These are phyloP conservation scores for Tarenaya hassleriana DNA, from an alignment of 345 rosid species.

Conservation along the genomic window DNA sequence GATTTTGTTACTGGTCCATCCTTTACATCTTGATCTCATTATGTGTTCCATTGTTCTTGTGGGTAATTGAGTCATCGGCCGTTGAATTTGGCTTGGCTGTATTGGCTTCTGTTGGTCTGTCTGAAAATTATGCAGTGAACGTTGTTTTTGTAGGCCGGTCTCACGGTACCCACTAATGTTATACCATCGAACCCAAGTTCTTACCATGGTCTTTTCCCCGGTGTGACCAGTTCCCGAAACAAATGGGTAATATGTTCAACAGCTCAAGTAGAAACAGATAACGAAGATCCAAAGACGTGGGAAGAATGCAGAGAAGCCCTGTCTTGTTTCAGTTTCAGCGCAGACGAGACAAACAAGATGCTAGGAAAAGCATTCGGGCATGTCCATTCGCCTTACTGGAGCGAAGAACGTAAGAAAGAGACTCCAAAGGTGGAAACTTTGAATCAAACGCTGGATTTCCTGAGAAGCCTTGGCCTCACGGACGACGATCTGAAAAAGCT, in stretches of 20 bases:
- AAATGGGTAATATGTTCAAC: constrained; percentile 46
- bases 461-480: constrained; percentile 53
- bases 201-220: constrained; percentile 22
- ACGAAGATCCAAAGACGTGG: constrained; percentile 60
- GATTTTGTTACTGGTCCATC: background rate
- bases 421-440: constrained; percentile 52
- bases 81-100: background rate
- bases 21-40: background rate
- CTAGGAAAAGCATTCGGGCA: constrained; percentile 86
- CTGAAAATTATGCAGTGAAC: background rate
- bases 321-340: constrained; percentile 48
- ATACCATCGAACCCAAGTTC: constrained; percentile 23
- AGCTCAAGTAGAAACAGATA: constrained; percentile 28
- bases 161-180: constrained; percentile 23
- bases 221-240: constrained; percentile 19
- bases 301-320: constrained; percentile 71
- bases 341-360: constrained; percentile 75
- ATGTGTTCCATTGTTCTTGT: background rate
- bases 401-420: constrained; percentile 66
- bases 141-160: constrained; percentile 42
- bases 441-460: constrained; percentile 47
- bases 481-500: constrained; percentile 61
- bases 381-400: constrained; percentile 80
- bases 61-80: background rate
- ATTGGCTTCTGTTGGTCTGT: background rate